A percentile compares a stretch with the other conserved stretches of the same genome.
Evolutionary conservation across 257 asterid species (phyloP).

Genomic region (Solanum chmielewskii): DNA sequence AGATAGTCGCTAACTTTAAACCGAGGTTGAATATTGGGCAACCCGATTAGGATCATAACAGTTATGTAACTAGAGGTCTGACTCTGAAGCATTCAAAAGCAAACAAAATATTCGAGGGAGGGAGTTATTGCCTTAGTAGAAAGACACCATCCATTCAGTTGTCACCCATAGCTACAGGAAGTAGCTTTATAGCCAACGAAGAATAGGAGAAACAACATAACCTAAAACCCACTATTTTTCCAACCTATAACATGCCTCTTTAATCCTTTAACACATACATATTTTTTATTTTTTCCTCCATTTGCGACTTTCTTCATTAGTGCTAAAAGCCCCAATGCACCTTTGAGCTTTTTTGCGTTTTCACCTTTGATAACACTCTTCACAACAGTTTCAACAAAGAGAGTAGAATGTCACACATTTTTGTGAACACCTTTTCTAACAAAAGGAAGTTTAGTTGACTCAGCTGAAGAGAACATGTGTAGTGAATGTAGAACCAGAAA

Average conservation of each 20-base stretch:
- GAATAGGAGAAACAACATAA: background rate
- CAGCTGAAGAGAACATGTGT: background rate
- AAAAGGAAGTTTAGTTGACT: background rate
- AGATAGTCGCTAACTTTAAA: background rate
- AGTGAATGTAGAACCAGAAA: background rate
- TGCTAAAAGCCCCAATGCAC: background rate
- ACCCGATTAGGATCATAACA: background rate
- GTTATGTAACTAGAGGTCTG: background rate
- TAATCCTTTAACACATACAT: background rate
- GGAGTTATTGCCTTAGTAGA: background rate
- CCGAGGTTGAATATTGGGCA: background rate
- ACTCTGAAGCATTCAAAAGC: background rate
- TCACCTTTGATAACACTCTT: background rate
- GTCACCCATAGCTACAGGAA: background rate
- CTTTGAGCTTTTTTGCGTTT: background rate
- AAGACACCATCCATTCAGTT: background rate
- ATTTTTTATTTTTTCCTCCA: background rate
- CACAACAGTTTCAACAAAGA: background rate
- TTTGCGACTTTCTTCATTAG: background rate
- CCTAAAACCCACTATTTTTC: background rate
- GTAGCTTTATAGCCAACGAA: background rate
- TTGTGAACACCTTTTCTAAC: background rate
- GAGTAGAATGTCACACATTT: background rate
- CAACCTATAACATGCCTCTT: background rate
- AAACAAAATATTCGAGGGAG: background rate